These are phyloP conservation scores for Stenogyne calaminthoides DNA, from an alignment of 305 asterid genomes.

Conservation along the genomic window DNA sequence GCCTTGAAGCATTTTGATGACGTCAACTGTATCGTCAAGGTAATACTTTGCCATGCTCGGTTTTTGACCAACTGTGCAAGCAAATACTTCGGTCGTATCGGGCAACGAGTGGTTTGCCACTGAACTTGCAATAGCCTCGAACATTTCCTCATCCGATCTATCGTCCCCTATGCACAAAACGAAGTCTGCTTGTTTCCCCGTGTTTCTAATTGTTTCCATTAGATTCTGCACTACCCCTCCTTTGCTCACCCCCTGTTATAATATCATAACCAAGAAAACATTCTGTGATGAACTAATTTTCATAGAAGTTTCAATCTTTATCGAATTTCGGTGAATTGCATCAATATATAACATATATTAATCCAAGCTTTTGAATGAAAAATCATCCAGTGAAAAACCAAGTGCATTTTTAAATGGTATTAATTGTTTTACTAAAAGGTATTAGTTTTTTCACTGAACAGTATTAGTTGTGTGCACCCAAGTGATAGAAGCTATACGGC, in stretches of 20 bases:
- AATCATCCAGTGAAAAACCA: neutral
- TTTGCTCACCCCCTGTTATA: conserved; percentile 82
- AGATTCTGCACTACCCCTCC: conserved; percentile 70
- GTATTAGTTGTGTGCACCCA: too few species aligned
- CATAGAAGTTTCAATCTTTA: too few species aligned
- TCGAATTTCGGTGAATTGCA: too few species aligned
- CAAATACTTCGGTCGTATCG: conserved; percentile 58
- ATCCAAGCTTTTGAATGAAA: neutral
- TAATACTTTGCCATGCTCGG: conserved; percentile 87
- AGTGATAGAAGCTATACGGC: too few species aligned
- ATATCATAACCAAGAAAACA: neutral
- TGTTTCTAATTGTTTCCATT: conserved; percentile 50
- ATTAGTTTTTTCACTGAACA: too few species aligned
- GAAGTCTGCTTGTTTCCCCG: conserved; percentile 60
- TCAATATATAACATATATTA: neutral
- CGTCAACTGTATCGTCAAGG: conserved; percentile 70
- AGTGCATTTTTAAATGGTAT: too few species aligned
- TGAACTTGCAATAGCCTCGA: conserved; percentile 62
- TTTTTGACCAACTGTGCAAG: conserved; percentile 85
- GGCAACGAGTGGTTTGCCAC: conserved; percentile 46
- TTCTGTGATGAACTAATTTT: neutral
- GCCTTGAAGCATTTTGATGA: conserved; percentile 65
- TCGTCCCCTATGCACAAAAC: conserved; percentile 82
- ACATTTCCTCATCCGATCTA: conserved; percentile 89
- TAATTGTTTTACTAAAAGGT: too few species aligned